Evolutionary conservation across 208 protist species (phyloP), one percentile per base, ranked within the genome.

Genomic region (Trypanosoma melophagium): DNA sequence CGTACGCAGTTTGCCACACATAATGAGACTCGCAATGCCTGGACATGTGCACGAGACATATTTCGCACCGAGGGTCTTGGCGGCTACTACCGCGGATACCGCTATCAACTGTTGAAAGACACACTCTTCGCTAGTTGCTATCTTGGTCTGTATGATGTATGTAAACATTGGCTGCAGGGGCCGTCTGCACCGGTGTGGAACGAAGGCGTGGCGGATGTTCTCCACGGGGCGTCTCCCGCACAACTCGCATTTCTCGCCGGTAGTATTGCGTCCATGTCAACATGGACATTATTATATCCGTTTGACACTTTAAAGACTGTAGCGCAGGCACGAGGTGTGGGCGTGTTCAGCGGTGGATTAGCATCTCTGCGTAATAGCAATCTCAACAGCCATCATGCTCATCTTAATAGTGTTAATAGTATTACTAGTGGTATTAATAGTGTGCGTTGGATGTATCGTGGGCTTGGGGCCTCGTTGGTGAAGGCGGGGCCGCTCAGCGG

Each of bases 241-340:
- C 21, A 61, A n/a, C 40, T 58, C 16, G 77, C 84, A 31, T 92
- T 92, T 61, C 17, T 86, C 16, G 73, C 89, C 17, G 89, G 89
- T 2, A 77, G 81, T 14, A 41, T 71, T 13, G 78, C 89, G 2
- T 86, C 77, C 17, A 90, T 90, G 83, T 52, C 73, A 16, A 94
- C 90, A 25, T 96, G 90, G 87, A 50, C 66, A 7, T 25, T 96
- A 3, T 63, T 96, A 0, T 96, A 86, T 55, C 90, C 90, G 0
- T 62, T 96, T 9, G 90, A 96, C 79, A 96, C 90, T 17, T 24
- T 94, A 49, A 96, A 96, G 66, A 96, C 90, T 12, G 69, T 92
- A 10, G 77, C 90, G 61, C 90, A 96, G 81, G 71, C 87, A 31
- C 74, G 80, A n/a, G 74, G 81, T 35, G 54, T 75, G 22, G 69